These are phyloP conservation scores for Stephania japonica DNA, from an alignment of 164 flowering plant genomes.

Conservation along the genomic window DNA sequence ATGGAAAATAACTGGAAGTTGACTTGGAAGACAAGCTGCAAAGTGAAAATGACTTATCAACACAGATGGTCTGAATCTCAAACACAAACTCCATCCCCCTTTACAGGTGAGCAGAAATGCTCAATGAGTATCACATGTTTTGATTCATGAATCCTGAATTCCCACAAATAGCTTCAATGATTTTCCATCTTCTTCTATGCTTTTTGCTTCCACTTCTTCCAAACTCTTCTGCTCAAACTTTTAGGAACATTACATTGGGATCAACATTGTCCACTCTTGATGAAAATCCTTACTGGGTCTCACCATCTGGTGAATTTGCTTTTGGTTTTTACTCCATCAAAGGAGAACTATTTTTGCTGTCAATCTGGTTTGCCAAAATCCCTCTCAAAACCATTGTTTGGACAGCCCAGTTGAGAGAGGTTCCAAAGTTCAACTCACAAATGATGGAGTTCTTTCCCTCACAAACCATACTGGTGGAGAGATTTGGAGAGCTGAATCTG, in stretches of 20 bases:
- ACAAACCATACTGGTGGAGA: slow-evolving; percentile 17
- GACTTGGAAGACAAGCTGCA: background rate
- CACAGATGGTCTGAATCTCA: too few species aligned
- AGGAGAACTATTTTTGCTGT: slow-evolving; percentile 20
- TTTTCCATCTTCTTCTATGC: background rate
- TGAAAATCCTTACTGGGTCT: slow-evolving; percentile 17
- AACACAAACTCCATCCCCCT: too few species aligned
- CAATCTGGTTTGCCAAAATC: slow-evolving; percentile 35
- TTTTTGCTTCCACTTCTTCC: background rate
- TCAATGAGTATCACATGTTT: background rate
- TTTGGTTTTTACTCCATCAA: slow-evolving; percentile 23
- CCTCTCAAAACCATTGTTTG: slow-evolving; percentile 32
- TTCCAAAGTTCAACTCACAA: slow-evolving; percentile 25
- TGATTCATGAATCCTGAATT: too few species aligned
- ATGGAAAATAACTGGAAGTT: too few species aligned
- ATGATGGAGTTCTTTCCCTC: slow-evolving; percentile 23
- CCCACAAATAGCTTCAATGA: background rate
- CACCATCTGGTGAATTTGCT: slow-evolving; percentile 30
- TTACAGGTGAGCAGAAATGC: too few species aligned
- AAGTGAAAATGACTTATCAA: slow-evolving; percentile 19
- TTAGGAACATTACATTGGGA: slow-evolving; percentile 10
- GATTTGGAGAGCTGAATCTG: slow-evolving; percentile 13
- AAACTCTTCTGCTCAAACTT: slow-evolving; percentile 2
- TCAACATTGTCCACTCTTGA: slow-evolving; percentile 13
- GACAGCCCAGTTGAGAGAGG: slow-evolving; percentile 28